These are phyloP conservation scores for Yarrowia sp. DNA, from an alignment of 805 yeast species.

Conservation along the genomic window DNA sequence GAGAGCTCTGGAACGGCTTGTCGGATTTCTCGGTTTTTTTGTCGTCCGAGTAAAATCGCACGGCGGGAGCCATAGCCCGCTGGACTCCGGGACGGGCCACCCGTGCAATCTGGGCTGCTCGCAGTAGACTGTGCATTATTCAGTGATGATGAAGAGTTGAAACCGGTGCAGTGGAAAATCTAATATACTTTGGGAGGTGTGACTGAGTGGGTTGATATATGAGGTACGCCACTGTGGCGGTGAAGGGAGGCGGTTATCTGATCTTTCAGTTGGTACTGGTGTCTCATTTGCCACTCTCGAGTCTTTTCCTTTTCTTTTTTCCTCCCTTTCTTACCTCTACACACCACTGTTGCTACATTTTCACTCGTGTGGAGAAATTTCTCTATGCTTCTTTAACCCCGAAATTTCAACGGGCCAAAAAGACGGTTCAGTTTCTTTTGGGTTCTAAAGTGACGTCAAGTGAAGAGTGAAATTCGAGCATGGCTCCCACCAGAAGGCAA, in stretches of 20 bases:
- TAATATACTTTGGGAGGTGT: conserved; percentile 10
- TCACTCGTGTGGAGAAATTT: not conserved
- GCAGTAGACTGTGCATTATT: conserved; percentile 38
- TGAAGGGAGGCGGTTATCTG: not conserved
- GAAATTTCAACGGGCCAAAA: conserved; percentile 22
- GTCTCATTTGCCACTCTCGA: not conserved
- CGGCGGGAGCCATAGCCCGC: conserved; percentile 34
- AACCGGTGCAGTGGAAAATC: conserved; percentile 27
- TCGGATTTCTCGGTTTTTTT: conserved; percentile 42
- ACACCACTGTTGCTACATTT: too few relatives aligned
- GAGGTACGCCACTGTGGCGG: conserved; percentile 17
- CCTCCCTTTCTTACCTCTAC: not conserved
- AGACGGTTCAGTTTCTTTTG: conserved; percentile 6
- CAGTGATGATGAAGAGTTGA: conserved; percentile 15
- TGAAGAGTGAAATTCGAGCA: not conserved
- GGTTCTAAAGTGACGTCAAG: conserved; percentile 16
- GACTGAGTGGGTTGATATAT: conserved; percentile 15
- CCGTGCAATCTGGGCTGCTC: conserved; percentile 37
- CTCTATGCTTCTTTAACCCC: conserved; percentile 17
- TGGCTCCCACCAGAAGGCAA: conserved; percentile 10
- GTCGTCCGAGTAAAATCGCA: conserved; percentile 43
- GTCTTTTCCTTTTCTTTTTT: not conserved
- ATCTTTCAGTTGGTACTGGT: not conserved
- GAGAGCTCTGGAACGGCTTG: conserved; percentile 54
- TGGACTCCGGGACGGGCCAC: conserved; percentile 32